These are phyloP conservation scores for Aspergillus thermomutatus DNA, from an alignment of 2,329 filamentous ascomycete species.

Conservation along the genomic window DNA sequence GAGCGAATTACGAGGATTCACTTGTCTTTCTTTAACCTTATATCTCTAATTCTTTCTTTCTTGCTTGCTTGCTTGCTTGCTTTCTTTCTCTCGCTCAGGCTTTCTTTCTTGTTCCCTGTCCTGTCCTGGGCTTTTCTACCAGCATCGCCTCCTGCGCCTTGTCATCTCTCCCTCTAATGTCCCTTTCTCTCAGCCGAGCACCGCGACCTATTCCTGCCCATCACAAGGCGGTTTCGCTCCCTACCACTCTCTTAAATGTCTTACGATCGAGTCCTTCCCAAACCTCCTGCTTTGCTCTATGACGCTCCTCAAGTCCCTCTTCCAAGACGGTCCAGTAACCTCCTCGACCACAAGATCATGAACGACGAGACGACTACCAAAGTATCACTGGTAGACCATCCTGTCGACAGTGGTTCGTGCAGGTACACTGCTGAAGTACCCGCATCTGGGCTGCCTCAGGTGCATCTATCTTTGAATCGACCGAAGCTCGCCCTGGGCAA, in stretches of 20 bases:
- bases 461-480: constrained; percentile 27
- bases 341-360: constrained; percentile 44
- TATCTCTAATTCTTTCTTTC: constrained; percentile 15
- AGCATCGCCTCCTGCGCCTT: constrained; percentile 3
- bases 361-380: constrained; percentile 26
- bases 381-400: constrained; percentile 16
- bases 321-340: constrained; percentile 32
- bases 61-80: constrained; percentile 10
- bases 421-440: constrained; percentile 16
- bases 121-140: constrained; percentile 6
- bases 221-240: constrained; percentile 2
- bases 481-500: constrained; percentile 22
- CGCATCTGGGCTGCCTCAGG: constrained; percentile 20
- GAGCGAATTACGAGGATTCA: constrained; percentile 6
- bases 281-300: constrained; percentile 41
- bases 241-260: constrained; percentile 38
- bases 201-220: constrained; percentile 1
- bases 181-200: constrained; percentile 11
- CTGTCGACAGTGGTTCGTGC: constrained; percentile 11
- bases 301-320: constrained; percentile 32
- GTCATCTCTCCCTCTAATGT: constrained; percentile 4
- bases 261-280: constrained; percentile 48
- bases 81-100: constrained; percentile 7
- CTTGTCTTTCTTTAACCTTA: constrained; percentile 10
- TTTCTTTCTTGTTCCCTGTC: constrained; percentile 10